A percentile compares a stretch with the other conserved stretches of the same genome.
These are phyloP conservation scores for Penstemon eatonii DNA, from an alignment of 257 asterid species.

Conservation along the genomic window DNA sequence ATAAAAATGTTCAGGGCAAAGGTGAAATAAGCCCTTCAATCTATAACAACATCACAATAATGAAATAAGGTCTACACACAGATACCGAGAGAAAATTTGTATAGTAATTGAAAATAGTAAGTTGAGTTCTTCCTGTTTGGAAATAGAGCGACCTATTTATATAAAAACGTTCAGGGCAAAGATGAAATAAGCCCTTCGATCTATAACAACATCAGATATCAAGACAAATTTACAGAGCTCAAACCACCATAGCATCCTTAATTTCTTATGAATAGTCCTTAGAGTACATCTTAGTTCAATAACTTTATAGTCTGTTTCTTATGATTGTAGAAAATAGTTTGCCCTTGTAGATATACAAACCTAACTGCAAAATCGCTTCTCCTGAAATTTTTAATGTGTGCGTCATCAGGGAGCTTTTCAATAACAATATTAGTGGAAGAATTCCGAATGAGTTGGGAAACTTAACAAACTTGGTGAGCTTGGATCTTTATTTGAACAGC, in stretches of 20 bases:
- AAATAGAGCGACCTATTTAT: too few species aligned
- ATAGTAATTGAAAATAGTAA: too few species aligned
- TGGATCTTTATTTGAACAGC: slow-evolving; percentile 86
- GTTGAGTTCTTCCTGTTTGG: too few species aligned
- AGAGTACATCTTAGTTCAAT: slow-evolving; percentile 4
- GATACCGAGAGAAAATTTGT: too few species aligned
- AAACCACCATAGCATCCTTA: slow-evolving; percentile 8
- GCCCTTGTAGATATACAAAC: background rate
- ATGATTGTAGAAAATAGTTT: background rate
- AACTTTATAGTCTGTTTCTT: slow-evolving; percentile 7
- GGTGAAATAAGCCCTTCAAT: too few species aligned
- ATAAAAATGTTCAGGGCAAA: too few species aligned
- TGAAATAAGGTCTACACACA: too few species aligned
- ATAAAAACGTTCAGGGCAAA: too few species aligned
- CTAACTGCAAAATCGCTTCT: background rate
- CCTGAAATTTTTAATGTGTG: background rate
- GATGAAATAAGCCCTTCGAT: too few species aligned
- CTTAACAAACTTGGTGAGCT: slow-evolving; percentile 84
- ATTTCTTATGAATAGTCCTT: background rate
- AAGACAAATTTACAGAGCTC: too few species aligned
- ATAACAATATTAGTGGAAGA: slow-evolving; percentile 76
- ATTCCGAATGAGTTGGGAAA: slow-evolving; percentile 83
- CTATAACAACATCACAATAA: too few species aligned
- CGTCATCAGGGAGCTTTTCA: slow-evolving; percentile 83
- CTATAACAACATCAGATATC: too few species aligned